Evolutionary conservation across 768 basidiomycete species (phyloP).

Genomic region (Amanita inopinata): DNA sequence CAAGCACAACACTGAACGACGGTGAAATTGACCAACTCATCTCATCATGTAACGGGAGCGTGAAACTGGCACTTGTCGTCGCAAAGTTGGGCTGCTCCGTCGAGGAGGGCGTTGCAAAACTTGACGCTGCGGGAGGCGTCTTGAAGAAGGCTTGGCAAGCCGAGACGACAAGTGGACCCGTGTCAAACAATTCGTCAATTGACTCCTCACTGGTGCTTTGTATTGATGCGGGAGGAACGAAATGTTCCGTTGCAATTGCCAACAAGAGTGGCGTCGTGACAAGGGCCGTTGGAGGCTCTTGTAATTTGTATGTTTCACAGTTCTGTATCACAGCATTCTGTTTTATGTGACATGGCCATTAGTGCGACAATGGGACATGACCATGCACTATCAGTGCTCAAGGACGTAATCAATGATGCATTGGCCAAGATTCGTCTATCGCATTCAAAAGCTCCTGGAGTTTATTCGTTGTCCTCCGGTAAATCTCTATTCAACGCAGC

Average conservation of each 20-base stretch:
- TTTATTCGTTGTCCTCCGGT: background rate
- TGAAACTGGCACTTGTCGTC: conserved; percentile 24
- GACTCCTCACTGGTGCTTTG: conserved; percentile 16
- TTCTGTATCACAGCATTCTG: background rate
- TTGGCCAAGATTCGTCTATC: background rate
- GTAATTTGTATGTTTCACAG: conserved; percentile 17
- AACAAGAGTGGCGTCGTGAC: conserved; percentile 14
- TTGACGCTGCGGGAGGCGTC: conserved; percentile 15
- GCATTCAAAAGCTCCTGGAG: background rate
- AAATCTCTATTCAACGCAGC: conserved; percentile 15
- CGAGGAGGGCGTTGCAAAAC: conserved; percentile 12
- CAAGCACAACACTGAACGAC: conserved; percentile 14
- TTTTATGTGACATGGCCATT: background rate
- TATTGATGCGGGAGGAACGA: conserved; percentile 20
- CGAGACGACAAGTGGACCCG: background rate
- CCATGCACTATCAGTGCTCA: conserved; percentile 15
- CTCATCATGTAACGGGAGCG: conserved; percentile 19
- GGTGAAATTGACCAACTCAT: conserved; percentile 21
- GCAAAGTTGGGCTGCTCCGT: conserved; percentile 14
- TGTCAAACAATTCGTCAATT: no score
- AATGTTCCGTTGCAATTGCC: conserved; percentile 17
- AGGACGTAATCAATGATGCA: conserved; percentile 6
- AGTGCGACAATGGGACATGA: conserved; percentile 20
- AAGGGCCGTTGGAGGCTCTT: conserved; percentile 17
- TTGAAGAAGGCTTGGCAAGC: conserved; percentile 15